Evolutionary conservation across 2,329 filamentous ascomycete species (phyloP), one percentile per base, ranked within the genome.

Genomic region (Lachnellula arida): DNA sequence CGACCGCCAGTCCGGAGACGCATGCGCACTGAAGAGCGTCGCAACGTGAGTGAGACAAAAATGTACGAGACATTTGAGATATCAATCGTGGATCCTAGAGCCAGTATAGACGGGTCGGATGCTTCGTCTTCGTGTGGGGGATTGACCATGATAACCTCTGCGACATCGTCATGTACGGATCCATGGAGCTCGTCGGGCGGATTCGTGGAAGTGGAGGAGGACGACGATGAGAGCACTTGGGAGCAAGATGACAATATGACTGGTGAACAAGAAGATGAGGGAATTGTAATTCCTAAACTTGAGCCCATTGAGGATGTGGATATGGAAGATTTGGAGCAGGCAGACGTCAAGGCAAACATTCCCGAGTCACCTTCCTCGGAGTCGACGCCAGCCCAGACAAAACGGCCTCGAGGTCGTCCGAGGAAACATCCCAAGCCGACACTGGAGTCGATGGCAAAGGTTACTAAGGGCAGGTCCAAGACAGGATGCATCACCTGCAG

Each of bases 391-490:
- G 51, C 59, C 15, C 55, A 55, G 15, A 40, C 49, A n/a, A 87
- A 87, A 73, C 78, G 87, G 66, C 86, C 86, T 64, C 82, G 91
- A 67, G 91, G 91, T 35, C 81, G 91, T 53, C 91, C 91, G 50
- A 81, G 91, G 71, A 96, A 96, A 74, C 85, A 89, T 40, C 75
- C 88, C 17, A 79, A 78, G 23, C 74, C 79, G 7, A 80, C 84
- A 1, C 78, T 81, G 37, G 67, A 76, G 15, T 73, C 77, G 17
- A 73, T 83, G 49, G 82, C 80, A 66, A 95, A 94, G 69, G 74
- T 89, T 51, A 85, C 89, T 56, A 95, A 95, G 70, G 89, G 89
- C 19, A 76, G 85, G 51, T 86, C 84, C 51, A 87, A 87, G 72
- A 87, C 84, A 1, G 85, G 85, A 2, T 87, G 82, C 61, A 81